Base-by-base conservation (phyloP, 192 early-diverging fungal genomes). In the Cetraspora pellucida region DNA sequence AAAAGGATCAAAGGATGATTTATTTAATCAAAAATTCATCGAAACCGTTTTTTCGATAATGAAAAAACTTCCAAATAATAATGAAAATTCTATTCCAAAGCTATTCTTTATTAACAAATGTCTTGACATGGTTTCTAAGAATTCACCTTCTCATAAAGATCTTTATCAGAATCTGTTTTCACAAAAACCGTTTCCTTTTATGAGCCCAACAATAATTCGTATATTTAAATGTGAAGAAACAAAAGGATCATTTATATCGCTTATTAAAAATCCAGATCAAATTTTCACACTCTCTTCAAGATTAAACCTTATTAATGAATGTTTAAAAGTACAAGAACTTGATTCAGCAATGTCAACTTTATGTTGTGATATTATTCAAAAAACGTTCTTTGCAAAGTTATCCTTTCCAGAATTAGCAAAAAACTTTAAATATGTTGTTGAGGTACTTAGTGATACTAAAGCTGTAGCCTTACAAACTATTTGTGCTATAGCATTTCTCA, bases 361-460 rank as follows among this genome's bases (percentile, higher is more conserved):
- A 19, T 72, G 68, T 23, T 78, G 70, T 46, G 77, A 78, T 43
- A 19, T 73, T 19, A 71, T 78, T 61, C 71, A 78, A 28, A 25
- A 71, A 21, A 43, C 27, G 8, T 78, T 74, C 71, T 78, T 73
- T 58, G 21, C 52, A 16, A 14, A 69, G 10, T 30, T 37, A 16
- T 54, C 44, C 2, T 61, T 78, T 9, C 13, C 2, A 11, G 17
- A 21, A 0, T 46, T 78, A 25, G 19, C 23, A 10, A 17, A 14
- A 9, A n/a, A n/a, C 17, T 78, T 78, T 30, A 21, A 23, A n/a
- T 8, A 57, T 49, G 60, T 59, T 8, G 19, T 31, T 50, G 14
- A 43, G 21, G 50, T 23, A 25, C 30, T 78, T 30, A 14, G 11
- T 63, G 14, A 25, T 13, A 27, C 19, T 19, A 45, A 16, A n/a